These are phyloP conservation scores for Terana coerulea DNA, from an alignment of 768 basidiomycete genomes.

Conservation along the genomic window DNA sequence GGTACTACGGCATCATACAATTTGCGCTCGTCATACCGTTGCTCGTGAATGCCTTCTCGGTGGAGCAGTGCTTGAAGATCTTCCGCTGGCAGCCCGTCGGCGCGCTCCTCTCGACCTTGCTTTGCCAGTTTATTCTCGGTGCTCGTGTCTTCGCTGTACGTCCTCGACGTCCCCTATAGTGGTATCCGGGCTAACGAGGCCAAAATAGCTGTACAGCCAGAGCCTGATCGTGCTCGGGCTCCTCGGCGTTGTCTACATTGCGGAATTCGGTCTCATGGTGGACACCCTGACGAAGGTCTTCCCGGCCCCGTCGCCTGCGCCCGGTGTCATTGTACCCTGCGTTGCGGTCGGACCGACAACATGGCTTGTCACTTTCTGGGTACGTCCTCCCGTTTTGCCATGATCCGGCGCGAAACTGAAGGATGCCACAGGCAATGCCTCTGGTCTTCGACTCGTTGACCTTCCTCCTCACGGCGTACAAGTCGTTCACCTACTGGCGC, in stretches of 20 bases:
- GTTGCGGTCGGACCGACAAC: not conserved
- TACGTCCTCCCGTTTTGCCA: not conserved
- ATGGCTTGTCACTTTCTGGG: not conserved
- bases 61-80: not conserved
- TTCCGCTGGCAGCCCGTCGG: not conserved
- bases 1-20: not conserved
- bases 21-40: not conserved
- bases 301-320: not conserved
- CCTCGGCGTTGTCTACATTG: not conserved
- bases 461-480: slow-evolving; percentile 1
- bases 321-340: not conserved
- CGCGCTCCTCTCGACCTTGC: not conserved
- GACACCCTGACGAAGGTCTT: not conserved
- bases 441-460: slow-evolving; percentile 1
- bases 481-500: not conserved
- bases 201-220: not conserved
- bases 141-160: not conserved
- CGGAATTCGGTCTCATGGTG: not conserved
- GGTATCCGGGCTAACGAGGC: not conserved
- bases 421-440: not conserved
- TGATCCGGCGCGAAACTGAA: not conserved
- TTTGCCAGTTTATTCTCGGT: not conserved
- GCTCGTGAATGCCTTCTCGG: not conserved
- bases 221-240: not conserved
- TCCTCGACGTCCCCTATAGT: not conserved